A percentile compares a stretch with the other conserved stretches of the same genome.
Evolutionary conservation across 2,329 filamentous ascomycete genomes (phyloP).

Genomic region (Penicillium griseofulvum): DNA sequence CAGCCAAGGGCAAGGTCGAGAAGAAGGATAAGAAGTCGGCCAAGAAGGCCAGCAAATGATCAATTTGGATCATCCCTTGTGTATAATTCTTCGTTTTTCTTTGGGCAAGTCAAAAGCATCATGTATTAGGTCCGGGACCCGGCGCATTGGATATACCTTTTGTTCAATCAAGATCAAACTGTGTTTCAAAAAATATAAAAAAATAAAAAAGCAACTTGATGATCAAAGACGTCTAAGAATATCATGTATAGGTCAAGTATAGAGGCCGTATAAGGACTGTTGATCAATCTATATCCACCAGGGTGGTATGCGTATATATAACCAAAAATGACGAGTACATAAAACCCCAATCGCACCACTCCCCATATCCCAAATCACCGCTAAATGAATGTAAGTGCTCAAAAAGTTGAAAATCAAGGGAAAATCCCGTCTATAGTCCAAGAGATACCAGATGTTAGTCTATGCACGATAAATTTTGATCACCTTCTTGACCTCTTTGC

Average conservation of each 20-base stretch:
- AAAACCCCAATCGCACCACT: neutral
- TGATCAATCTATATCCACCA: constrained; percentile 10
- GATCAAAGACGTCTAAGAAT: too few relatives aligned
- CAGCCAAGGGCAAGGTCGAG: constrained; percentile 19
- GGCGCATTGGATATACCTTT: constrained; percentile 30
- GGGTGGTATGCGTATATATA: constrained; percentile 5
- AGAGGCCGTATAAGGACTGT: too few relatives aligned
- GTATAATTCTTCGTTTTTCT: constrained; percentile 19
- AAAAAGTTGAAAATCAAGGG: neutral
- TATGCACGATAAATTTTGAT: constrained; percentile 56
- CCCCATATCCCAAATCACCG: neutral
- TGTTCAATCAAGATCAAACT: constrained; percentile 18
- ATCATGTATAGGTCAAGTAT: neutral
- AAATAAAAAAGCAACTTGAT: neutral
- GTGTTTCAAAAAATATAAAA: constrained; percentile 10
- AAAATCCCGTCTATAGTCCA: constrained; percentile 1
- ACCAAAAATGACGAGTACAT: constrained; percentile 3
- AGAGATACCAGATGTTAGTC: neutral
- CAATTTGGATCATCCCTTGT: constrained; percentile 11
- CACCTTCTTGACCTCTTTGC: constrained; percentile 55
- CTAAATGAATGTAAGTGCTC: neutral
- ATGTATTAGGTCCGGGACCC: constrained; percentile 21
- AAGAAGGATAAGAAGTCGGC: constrained; percentile 26
- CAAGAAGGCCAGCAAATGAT: constrained; percentile 34
- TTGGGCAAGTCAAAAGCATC: constrained; percentile 25